Percentiles rank a stretch among this genome's conserved stretches.
Conservation (phyloP, 2,329 filamentous ascomycete genomes). For the Gnomoniopsis sp. region DNA sequence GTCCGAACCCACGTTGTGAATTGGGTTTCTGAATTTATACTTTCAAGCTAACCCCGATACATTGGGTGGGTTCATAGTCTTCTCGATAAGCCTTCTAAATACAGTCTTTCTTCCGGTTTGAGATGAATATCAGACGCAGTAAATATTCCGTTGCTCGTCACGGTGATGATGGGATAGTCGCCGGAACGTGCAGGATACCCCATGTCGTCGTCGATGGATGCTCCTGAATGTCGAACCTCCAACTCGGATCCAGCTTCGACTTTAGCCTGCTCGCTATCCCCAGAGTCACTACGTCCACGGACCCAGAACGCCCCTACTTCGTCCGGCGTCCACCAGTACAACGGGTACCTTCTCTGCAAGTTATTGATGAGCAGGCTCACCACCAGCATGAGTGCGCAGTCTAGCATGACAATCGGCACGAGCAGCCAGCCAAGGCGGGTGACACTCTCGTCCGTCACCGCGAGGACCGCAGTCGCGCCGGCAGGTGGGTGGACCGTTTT, state of each 20-base stretch:
- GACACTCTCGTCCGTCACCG: slow-evolving; percentile 55
- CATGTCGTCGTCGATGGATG: not conserved
- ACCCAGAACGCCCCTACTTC: slow-evolving; percentile 27
- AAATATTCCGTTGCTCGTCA: slow-evolving; percentile 6
- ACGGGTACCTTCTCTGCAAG: slow-evolving; percentile 61
- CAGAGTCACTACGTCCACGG: not conserved
- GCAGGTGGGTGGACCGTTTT: slow-evolving; percentile 72
- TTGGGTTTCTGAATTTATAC: not conserved
- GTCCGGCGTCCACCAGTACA: slow-evolving; percentile 66
- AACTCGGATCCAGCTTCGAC: not conserved
- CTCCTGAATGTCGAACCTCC: not conserved
- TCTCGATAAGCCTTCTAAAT: slow-evolving; percentile 3
- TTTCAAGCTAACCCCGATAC: not conserved
- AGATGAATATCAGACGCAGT: slow-evolving; percentile 1
- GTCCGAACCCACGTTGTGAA: not conserved
- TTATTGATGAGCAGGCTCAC: slow-evolving; percentile 68
- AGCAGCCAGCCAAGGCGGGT: slow-evolving; percentile 65
- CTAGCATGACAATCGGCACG: slow-evolving; percentile 60
- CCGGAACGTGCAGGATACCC: not conserved
- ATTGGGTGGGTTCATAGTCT: not conserved
- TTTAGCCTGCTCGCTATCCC: not conserved
- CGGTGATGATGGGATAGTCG: not conserved
- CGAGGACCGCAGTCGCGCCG: slow-evolving; percentile 69
- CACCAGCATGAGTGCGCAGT: slow-evolving; percentile 56
- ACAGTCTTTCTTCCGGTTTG: slow-evolving; percentile 6